Percentiles rank a stretch among this genome's conserved stretches.
Evolutionary conservation across 2,329 filamentous ascomycete genomes (phyloP).

Genomic region (Lomentospora prolificans): DNA sequence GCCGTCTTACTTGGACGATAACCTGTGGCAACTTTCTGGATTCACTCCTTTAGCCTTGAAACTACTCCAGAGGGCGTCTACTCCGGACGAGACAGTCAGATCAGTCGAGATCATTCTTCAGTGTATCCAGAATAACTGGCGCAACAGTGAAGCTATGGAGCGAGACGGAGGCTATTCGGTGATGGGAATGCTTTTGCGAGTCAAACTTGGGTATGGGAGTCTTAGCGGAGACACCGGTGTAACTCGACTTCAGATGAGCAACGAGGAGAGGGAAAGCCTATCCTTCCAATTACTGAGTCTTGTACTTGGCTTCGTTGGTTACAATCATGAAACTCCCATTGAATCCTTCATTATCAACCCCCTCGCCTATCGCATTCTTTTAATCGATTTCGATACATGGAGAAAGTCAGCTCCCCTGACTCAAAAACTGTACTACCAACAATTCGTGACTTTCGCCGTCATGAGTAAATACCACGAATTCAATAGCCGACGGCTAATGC

Average conservation of each 20-base stretch:
- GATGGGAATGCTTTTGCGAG: slow-evolving; percentile 70
- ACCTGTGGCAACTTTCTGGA: slow-evolving; percentile 85
- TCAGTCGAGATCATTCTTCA: slow-evolving; percentile 78
- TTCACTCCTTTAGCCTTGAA: slow-evolving; percentile 80
- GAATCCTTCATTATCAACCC: slow-evolving; percentile 94
- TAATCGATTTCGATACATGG: slow-evolving; percentile 94
- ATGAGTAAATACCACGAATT: slow-evolving; percentile 88
- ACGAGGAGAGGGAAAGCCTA: slow-evolving; percentile 44
- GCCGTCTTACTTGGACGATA: slow-evolving; percentile 81
- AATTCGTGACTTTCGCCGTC: slow-evolving; percentile 81
- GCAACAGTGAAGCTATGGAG: slow-evolving; percentile 97
- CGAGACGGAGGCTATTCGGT: slow-evolving; percentile 89
- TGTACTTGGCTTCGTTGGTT: slow-evolving; percentile 80
- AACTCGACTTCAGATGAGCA: slow-evolving; percentile 33
- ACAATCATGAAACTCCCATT: slow-evolving; percentile 66
- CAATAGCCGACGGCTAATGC: slow-evolving; percentile 73
- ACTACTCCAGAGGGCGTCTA: slow-evolving; percentile 67
- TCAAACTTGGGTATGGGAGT: slow-evolving; percentile 54
- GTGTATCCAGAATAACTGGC: slow-evolving; percentile 83
- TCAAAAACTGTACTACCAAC: slow-evolving; percentile 83
- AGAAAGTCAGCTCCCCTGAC: slow-evolving; percentile 65
- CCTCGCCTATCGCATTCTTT: slow-evolving; percentile 79
- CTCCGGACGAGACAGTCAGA: slow-evolving; percentile 60
- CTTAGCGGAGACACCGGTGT: slow-evolving; percentile 5
- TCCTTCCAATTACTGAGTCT: slow-evolving; percentile 60